Evolutionary conservation across 164 flowering plant species (phyloP), one percentile per base, ranked within the genome.

Genomic region (Warburgia ugandensis): DNA sequence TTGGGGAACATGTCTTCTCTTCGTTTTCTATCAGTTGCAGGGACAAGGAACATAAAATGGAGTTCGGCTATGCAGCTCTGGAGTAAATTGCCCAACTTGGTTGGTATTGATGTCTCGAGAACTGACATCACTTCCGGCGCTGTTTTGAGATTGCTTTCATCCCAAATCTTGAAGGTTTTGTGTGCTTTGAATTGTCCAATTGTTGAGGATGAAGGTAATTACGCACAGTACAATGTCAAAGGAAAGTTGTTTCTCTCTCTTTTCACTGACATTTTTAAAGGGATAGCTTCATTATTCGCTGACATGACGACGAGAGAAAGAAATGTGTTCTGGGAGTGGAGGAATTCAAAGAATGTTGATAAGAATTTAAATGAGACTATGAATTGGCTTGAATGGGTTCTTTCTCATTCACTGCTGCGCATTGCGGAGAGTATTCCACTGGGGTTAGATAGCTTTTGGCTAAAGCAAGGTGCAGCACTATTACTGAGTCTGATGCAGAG

Each of bases 301-400:
- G 77, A 78, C 60, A 70, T 45, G 41, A 66, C 79, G 31, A 68
- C 29, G 11, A 74, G 71, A 29, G 84, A 65, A 36, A 69, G 57
- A 47, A 67, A 76, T 61, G 70, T 78, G 25, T 79, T 86, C 66
- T 62, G 73, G 46, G 78, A 73, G 19, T 84, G 95, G 95, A 77
- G 91, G 67, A 67, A 55, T 51, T 63, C 53, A 19, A 72, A 68
- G 35, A 68, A 45, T 10, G 73, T 63, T 42, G 78, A 70, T 51
- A 77, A 59, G 62, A 73, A 57, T 48, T 41, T 78, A 45, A 75
- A 73, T 62, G 92, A 77, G 47, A 62, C 83, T 5, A 79, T 94
- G 88, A 62, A 45, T 62, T 94, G 97, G 99, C 71, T 86, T 29
- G 97, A 94, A 45, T 94, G 96, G 95, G 70, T 69, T 39, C 68